These are phyloP conservation scores for Eimeria brunetti DNA, from an alignment of 169 alveolate species.

Conservation along the genomic window DNA sequence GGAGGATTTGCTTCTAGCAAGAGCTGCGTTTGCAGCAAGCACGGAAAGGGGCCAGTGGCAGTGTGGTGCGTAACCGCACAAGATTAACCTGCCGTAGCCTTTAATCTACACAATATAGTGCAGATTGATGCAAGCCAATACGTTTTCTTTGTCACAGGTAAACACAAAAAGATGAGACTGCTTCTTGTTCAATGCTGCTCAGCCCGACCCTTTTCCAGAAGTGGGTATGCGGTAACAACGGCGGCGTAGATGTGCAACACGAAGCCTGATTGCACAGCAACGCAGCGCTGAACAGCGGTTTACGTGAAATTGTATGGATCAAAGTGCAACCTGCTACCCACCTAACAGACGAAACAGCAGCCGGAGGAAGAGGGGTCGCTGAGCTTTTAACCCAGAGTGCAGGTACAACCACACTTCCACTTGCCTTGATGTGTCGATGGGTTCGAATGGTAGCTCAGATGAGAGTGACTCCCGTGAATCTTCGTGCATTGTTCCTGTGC, in stretches of 20 bases:
- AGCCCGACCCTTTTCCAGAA: conserved; percentile 1
- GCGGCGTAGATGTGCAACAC: conserved; percentile 50
- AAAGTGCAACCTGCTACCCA: background rate
- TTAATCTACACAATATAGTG: background rate
- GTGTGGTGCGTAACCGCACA: background rate
- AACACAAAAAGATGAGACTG: background rate
- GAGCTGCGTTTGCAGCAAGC: conserved; percentile 11
- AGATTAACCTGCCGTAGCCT: background rate
- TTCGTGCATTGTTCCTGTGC: conserved; percentile 12
- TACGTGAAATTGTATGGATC: background rate
- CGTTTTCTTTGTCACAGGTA: background rate
- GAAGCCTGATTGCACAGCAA: conserved; percentile 34
- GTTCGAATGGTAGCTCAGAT: conserved; percentile 42
- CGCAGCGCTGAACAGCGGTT: background rate
- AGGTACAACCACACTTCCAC: background rate
- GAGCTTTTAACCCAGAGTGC: background rate
- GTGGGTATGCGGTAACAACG: conserved; percentile 50
- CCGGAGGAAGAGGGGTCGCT: background rate
- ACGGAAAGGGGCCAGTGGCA: background rate
- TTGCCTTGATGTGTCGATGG: conserved; percentile 66
- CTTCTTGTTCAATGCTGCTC: background rate
- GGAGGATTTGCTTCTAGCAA: background rate
- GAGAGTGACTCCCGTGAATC: conserved; percentile 36
- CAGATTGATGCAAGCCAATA: background rate
- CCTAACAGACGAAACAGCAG: background rate